Conservation (phyloP, 768 basidiomycete species). For the Trametes punicea region DNA sequence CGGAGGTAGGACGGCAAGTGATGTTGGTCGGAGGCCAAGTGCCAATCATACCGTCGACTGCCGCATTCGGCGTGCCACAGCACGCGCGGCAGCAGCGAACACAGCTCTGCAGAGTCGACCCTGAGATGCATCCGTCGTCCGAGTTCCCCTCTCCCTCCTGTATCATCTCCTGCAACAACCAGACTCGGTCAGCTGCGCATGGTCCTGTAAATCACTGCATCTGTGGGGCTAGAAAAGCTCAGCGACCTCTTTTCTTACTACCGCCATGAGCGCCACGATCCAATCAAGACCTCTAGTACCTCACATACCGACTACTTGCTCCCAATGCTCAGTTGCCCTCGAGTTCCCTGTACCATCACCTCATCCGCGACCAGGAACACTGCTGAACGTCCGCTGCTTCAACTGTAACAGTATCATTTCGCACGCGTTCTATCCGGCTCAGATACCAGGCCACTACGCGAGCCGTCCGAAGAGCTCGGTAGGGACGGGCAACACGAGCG, state of each 20-base stretch:
- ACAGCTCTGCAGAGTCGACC: no score
- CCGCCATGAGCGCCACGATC: conserved; percentile 38
- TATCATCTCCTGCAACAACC: no score
- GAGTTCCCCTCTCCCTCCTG: no score
- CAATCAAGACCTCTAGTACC: conserved; percentile 64
- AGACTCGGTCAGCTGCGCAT: no score
- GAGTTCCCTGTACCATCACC: conserved; percentile 70
- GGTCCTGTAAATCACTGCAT: no score
- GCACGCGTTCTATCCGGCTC: conserved; percentile 66
- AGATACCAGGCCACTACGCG: conserved; percentile 38
- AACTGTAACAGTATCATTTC: conserved; percentile 56
- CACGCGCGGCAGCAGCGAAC: no score
- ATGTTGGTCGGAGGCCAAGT: no score
- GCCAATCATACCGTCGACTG: no score
- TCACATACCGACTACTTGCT: conserved; percentile 63
- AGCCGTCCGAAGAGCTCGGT: conserved; percentile 3
- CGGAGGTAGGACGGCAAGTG: no score
- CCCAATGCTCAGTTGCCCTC: conserved; percentile 48
- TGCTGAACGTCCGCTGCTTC: conserved; percentile 70
- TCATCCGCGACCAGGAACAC: conserved; percentile 49
- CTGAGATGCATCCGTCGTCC: no score
- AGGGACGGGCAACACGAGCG: conserved; percentile 1
- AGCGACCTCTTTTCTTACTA: neutral
- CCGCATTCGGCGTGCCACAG: no score
- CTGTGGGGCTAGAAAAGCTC: no score